Evolutionary conservation across 164 flowering plant species (phyloP).

Genomic region (Santalum album): DNA sequence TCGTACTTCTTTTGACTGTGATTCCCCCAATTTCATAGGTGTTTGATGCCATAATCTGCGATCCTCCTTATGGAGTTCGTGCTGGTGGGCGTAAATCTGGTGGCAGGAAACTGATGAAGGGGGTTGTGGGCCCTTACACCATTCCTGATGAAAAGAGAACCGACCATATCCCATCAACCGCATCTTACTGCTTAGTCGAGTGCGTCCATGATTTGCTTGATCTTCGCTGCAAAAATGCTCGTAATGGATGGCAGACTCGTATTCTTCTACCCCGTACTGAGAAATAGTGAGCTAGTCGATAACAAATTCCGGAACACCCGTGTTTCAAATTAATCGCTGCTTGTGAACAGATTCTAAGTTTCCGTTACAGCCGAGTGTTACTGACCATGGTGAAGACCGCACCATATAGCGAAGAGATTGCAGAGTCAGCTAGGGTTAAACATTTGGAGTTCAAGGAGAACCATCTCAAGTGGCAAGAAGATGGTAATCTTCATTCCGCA

Average conservation of each 20-base stretch:
- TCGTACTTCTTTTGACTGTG: neutral
- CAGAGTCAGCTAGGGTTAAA: constrained; percentile 48
- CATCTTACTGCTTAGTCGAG: constrained; percentile 81
- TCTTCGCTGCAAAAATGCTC: constrained; percentile 79
- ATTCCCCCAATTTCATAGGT: constrained; percentile 27
- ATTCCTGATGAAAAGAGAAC: constrained; percentile 86
- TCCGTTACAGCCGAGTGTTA: constrained; percentile 75
- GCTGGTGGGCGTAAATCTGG: constrained; percentile 99
- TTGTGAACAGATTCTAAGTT: constrained; percentile 89
- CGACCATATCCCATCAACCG: constrained; percentile 94
- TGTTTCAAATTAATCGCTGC: constrained; percentile 62
- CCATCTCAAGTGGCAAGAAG: constrained; percentile 92
- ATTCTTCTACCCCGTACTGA: constrained; percentile 74
- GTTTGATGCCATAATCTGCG: constrained; percentile 93
- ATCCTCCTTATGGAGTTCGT: constrained; percentile 98
- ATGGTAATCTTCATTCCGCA: constrained; percentile 85
- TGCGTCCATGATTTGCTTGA: constrained; percentile 92
- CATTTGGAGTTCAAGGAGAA: constrained; percentile 82
- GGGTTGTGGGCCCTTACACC: constrained; percentile 58
- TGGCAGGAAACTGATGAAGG: constrained; percentile 82
- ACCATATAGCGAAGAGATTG: constrained; percentile 58
- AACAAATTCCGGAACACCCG: constrained; percentile 62
- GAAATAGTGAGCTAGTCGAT: constrained; percentile 51
- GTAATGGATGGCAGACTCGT: constrained; percentile 89
- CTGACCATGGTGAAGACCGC: constrained; percentile 80